Base-by-base conservation (phyloP, 108 stramenopile genomes). In the Nannochloropsis gaditana region DNA sequence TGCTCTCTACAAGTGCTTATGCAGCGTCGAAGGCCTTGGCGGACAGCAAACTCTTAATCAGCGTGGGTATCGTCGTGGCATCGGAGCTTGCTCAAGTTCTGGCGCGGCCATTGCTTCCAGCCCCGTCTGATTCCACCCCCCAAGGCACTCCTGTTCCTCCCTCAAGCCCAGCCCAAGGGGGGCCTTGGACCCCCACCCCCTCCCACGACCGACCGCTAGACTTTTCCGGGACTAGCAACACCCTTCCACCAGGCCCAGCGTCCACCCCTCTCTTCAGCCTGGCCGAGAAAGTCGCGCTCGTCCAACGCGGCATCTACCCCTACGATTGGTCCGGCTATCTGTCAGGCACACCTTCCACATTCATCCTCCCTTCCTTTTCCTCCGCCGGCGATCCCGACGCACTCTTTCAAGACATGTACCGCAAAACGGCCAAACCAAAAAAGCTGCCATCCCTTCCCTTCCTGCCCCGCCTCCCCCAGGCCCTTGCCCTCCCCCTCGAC, bases 21-120 rank as follows among this genome's bases (percentile, higher is more conserved):
- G 59, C 59, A 8, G 59, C 59, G 59, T 73, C 59, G 19, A 73
- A 73, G 59, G 59, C 59, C 59, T n/a, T 73, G 59, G 59, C 59
- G 5, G 59, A 73, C 59, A 73, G 59, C 59, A 73, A 73, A 6
- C 59, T 73, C 15, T 73, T 73, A n/a, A n/a, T 73, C 2, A 73
- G 59, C n/a, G 2, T 73, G 59, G 59, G 59, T 3, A 73, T 73
- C n/a, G 59, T 73, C 59, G 59, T 73, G 19, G 6, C 59, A 15
- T 73, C 59, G 6, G 59, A 73, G 59, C 6, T 73, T 8, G 59
- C 59, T 73, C 59, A 73, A n/a, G 59, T n/a, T 15, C 8, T 73
- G 8, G 59, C 59, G 19, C 59, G 59, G 15, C 59, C 59, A n/a
- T n/a, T 73, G 15, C 59, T 73, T 73, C 59, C 59, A n/a, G 59